A percentile compares a stretch with the other conserved stretches of the same genome.
Evolutionary conservation across 1,284 basidiomycete genomes (phyloP).

Genomic region (Fistulinella staudtii): DNA sequence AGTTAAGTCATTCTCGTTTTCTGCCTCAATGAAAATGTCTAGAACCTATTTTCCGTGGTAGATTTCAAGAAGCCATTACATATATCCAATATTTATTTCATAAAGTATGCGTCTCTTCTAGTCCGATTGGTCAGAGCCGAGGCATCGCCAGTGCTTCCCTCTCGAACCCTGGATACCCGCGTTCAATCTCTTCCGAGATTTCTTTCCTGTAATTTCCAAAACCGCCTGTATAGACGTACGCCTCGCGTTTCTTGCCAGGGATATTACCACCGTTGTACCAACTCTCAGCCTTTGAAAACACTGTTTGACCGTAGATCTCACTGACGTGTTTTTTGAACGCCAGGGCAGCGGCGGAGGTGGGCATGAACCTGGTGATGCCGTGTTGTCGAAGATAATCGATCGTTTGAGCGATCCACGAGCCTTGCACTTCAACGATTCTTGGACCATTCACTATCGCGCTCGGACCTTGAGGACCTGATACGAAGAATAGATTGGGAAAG

Average conservation of each 20-base stretch:
- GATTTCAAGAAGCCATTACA: too few relatives aligned
- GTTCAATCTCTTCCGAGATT: constrained; percentile 13
- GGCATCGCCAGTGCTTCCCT: constrained; percentile 4
- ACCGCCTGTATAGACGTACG: constrained; percentile 14
- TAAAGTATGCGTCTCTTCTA: too few relatives aligned
- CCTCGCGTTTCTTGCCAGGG: constrained; percentile 11
- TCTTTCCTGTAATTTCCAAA: constrained; percentile 5
- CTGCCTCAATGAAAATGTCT: too few relatives aligned
- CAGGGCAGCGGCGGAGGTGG: constrained; percentile 7
- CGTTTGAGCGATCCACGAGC: constrained; percentile 11
- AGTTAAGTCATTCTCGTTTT: too few relatives aligned
- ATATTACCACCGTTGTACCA: constrained; percentile 10
- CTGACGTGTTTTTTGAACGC: constrained; percentile 9
- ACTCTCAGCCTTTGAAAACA: constrained; percentile 5
- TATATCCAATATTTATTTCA: too few relatives aligned
- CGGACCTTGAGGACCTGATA: constrained; percentile 18
- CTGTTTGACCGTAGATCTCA: neutral
- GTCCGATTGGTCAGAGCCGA: too few relatives aligned
- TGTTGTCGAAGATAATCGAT: constrained; percentile 9
- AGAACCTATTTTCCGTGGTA: too few relatives aligned
- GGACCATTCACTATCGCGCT: constrained; percentile 10
- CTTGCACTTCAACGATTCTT: constrained; percentile 6
- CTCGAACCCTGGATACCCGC: constrained; percentile 12
- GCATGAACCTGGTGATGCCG: constrained; percentile 16
- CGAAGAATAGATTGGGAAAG: constrained; percentile 18